Base-by-base conservation (phyloP, 306 rosid species). In the Fragaria ananassa region DNA sequence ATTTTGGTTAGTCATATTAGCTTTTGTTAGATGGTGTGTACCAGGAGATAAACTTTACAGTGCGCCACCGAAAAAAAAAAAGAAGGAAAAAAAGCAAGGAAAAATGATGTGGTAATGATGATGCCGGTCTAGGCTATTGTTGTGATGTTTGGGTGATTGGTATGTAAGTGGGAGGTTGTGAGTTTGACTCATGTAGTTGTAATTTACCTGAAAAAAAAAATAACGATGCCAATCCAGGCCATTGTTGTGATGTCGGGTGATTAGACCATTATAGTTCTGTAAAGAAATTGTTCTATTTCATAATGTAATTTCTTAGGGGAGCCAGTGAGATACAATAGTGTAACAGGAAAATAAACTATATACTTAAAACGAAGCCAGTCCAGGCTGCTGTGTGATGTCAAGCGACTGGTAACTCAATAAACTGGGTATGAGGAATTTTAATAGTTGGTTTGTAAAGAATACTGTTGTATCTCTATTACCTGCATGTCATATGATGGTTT, bases 321-420 rank as follows among this genome's bases (percentile, higher is more conserved):
- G 67, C 27, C 51, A 76, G 97, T 85, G 87, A 82, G 79, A 74
- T 82, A 72, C 74, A 64, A 62, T 78, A 63, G 76, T 68, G 83
- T 73, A 53, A 71, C 64, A 53, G 72, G 54, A 53, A 78, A 21
- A 60, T 35, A 70, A 71, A n/a, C 60, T 65, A 81, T 77, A 78
- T 72, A 41, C 78, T 76, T 76, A 53, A 58, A 58, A 75, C 76
- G 71, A 89, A 85, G 98, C 97, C 96, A 87, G 97, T 95, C 99
- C 99, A 91, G 99, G 93, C 96, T 91, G 67, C 51, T 72, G 76
- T 84, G 81, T 57, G 83, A 86, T 74, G 86, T 79, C 97, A 84
- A 78, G 99, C 85, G 99, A 95, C 93, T 92, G 99, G 97, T 92
- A 39, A 74, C 18, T 85, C 85, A 95, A 92, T 88, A 85, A 92